A percentile compares a stretch with the other conserved stretches of the same genome.
Conservation (phyloP, 2,329 filamentous ascomycete species). For the Trichoderma afroharzianum region DNA sequence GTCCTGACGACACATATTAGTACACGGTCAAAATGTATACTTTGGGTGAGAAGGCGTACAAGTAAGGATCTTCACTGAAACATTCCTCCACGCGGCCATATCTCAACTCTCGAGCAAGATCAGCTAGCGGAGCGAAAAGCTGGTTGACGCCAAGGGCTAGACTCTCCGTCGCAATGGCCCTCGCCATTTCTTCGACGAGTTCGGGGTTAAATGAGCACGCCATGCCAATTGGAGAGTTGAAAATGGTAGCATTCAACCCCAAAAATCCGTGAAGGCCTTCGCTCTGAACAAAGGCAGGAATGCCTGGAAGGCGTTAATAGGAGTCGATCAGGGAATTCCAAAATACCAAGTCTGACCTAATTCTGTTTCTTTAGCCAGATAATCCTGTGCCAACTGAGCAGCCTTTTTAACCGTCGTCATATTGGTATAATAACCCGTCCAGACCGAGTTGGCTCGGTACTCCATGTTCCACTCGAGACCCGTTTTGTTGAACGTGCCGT, state of each 20-base stretch:
- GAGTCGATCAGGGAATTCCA: neutral
- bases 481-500: conserved; percentile 1
- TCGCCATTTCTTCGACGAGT: neutral
- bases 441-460: conserved; percentile 6
- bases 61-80: neutral
- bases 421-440: conserved; percentile 9
- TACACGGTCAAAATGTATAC: no score
- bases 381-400: neutral
- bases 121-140: neutral
- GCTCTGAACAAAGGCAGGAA: conserved; percentile 1
- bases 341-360: neutral
- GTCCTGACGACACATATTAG: neutral
- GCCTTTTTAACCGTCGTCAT: conserved; percentile 8
- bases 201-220: neutral
- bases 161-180: neutral
- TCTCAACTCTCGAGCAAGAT: conserved; percentile 3
- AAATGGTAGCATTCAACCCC: neutral
- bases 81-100: conserved; percentile 7
- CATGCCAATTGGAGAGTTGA: conserved; percentile 1
- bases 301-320: neutral
- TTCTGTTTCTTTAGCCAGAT: neutral
- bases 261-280: conserved; percentile 1
- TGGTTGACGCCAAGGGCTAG: neutral
- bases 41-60: neutral
- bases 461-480: conserved; percentile 11